Conservation (phyloP, 2,329 filamentous ascomycete species). For the Paraconiothyrium brasiliense region DNA sequence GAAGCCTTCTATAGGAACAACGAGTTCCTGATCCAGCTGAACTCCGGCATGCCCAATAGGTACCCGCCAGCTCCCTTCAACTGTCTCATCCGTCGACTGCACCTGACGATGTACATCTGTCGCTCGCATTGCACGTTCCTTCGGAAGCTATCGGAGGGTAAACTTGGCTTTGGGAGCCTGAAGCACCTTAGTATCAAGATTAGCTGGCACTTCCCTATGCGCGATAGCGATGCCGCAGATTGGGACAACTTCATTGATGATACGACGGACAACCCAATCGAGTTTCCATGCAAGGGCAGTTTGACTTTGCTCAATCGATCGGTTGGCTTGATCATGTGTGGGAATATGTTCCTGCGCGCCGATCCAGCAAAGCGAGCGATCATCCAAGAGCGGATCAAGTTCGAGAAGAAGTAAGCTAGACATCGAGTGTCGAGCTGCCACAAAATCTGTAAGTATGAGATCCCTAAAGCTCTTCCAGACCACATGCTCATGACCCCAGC, state of each 20-base stretch:
- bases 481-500: neutral
- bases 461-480: neutral
- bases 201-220: neutral
- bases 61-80: neutral
- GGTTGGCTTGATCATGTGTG: neutral
- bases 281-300: neutral
- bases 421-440: neutral
- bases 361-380: neutral
- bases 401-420: neutral
- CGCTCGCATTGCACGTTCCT: conserved; percentile 2
- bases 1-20: neutral
- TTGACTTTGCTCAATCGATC: neutral
- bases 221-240: neutral
- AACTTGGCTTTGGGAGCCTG: neutral
- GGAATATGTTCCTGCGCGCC: neutral
- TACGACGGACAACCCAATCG: neutral
- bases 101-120: neutral
- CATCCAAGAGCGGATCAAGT: neutral
- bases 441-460: neutral
- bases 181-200: neutral
- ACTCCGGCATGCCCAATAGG: neutral
- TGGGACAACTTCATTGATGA: neutral
- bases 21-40: neutral
- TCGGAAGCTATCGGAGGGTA: neutral
- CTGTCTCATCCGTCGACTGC: neutral